Conservation (phyloP, 2,329 filamentous ascomycete species). For the Madurella mycetomatis region DNA sequence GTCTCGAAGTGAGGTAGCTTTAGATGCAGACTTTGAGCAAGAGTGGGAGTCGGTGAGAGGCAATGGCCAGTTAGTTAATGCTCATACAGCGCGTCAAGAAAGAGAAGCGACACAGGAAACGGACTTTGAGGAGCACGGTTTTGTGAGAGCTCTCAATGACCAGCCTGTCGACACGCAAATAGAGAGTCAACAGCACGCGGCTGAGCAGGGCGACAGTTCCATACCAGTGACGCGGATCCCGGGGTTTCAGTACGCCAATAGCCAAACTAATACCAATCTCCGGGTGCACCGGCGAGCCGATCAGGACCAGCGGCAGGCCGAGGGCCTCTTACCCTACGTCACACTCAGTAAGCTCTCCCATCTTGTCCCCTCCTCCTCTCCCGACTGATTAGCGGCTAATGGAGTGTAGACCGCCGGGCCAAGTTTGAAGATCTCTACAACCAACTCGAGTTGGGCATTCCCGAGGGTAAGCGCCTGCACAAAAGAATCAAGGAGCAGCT, state of each 20-base stretch:
- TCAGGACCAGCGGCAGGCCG: conserved; percentile 4
- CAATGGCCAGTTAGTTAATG: conserved; percentile 18
- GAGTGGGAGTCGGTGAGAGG: conserved; percentile 5
- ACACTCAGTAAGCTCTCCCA: conserved; percentile 16
- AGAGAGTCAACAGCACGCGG: conserved; percentile 3
- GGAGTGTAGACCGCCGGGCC: conserved; percentile 10
- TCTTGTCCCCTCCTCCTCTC: not conserved
- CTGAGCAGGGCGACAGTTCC: not conserved
- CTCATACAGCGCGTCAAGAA: conserved; percentile 11
- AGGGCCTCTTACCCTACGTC: conserved; percentile 11
- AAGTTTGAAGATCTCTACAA: conserved; percentile 13
- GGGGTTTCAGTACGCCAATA: conserved; percentile 16
- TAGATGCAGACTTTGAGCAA: conserved; percentile 1
- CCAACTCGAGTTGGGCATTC: conserved; percentile 13
- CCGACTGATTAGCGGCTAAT: conserved; percentile 1
- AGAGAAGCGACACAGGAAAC: not conserved
- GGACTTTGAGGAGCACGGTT: not conserved
- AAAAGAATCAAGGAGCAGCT: conserved; percentile 11
- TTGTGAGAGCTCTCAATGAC: not conserved
- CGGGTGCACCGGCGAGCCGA: conserved; percentile 17
- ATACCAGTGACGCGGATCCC: conserved; percentile 11
- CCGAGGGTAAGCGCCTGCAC: conserved; percentile 15
- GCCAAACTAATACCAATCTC: conserved; percentile 1
- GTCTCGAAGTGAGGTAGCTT: conserved; percentile 1
- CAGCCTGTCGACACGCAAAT: conserved; percentile 19